Evolutionary conservation across 2,329 filamentous ascomycete genomes (phyloP), one percentile per base, ranked within the genome.

Genomic region (Pseudogymnoascus sp.): DNA sequence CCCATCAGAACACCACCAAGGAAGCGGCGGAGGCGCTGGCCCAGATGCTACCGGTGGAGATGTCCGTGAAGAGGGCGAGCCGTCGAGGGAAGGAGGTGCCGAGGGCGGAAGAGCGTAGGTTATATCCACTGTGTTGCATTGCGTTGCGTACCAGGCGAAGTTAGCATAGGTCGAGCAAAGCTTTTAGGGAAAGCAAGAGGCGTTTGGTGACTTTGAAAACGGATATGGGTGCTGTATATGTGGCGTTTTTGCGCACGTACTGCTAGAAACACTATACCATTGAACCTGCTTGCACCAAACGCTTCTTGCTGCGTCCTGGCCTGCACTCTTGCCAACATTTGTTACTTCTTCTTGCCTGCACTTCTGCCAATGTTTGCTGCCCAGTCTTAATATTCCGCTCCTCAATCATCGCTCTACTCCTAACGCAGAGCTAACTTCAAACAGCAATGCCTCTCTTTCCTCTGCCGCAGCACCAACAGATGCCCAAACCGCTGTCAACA

Each of bases 91-190:
- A 78, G 95, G 93, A 66, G 95, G 96, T 75, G 92, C 92, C 71
- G 95, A 98, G 79, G 95, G 96, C 74, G 96, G 91, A 79, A 87
- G 95, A 97, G 95, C 93, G 95, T 99, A 98, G 93, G 96, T 99
- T 78, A 71, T 63, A 57, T 63, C 60, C 60, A 39, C 23, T 63
- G 60, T 34, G 45, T 41, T 43, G 21, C 39, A 25, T 43, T 61
- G 39, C 34, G 34, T 57, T 48, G 51, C 16, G 51, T 57, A 57
- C 51, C 51, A 57, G 28, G 51, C n/a, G 51, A 57, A 57, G 28
- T 57, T 57, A 57, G 51, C 28, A 57, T 57, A 57, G 43, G 37
- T 8, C 23, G 39, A 48, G 61, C 43, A 57, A 36, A 51, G 36
- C 51, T 39, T 61, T 62, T 64, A 64, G 34, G 48, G 36, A 37